Percentiles rank a stretch among this genome's conserved stretches.
These are phyloP conservation scores for Trichoderma virens DNA, from an alignment of 495 filamentous ascomycete genomes.

Conservation along the genomic window DNA sequence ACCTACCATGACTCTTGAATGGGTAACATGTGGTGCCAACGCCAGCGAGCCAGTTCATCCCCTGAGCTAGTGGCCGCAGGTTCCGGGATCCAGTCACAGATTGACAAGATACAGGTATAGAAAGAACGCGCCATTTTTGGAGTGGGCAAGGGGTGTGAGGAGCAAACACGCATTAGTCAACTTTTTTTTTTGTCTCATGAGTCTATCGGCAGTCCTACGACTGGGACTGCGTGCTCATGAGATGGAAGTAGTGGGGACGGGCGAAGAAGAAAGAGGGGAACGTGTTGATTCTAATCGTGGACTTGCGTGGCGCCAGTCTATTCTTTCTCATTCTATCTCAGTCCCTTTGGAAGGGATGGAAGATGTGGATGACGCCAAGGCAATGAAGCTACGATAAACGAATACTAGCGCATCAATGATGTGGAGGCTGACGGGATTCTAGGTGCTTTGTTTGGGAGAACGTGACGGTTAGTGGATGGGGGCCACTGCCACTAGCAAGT, in stretches of 20 bases:
- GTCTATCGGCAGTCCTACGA: too few species aligned
- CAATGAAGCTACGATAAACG: neutral
- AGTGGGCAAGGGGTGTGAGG: neutral
- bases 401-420: conserved; percentile 1
- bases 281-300: neutral
- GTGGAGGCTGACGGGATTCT: neutral
- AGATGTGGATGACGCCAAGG: conserved; percentile 4
- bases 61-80: conserved; percentile 9
- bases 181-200: neutral
- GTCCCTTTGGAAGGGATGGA: neutral
- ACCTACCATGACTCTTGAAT: neutral
- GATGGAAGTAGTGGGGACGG: neutral
- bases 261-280: neutral
- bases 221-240: neutral
- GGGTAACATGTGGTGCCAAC: neutral
- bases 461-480: too few species aligned
- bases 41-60: conserved; percentile 6
- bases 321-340: neutral
- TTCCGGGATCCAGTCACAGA: conserved; percentile 3
- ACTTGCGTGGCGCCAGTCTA: neutral
- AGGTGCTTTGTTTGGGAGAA: neutral
- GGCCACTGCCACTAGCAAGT: too few species aligned
- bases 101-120: neutral
- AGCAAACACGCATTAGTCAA: neutral
- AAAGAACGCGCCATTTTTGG: conserved; percentile 5